Conservation (phyloP, 2,329 filamentous ascomycete genomes). For the Botrytis hyacinthi region DNA sequence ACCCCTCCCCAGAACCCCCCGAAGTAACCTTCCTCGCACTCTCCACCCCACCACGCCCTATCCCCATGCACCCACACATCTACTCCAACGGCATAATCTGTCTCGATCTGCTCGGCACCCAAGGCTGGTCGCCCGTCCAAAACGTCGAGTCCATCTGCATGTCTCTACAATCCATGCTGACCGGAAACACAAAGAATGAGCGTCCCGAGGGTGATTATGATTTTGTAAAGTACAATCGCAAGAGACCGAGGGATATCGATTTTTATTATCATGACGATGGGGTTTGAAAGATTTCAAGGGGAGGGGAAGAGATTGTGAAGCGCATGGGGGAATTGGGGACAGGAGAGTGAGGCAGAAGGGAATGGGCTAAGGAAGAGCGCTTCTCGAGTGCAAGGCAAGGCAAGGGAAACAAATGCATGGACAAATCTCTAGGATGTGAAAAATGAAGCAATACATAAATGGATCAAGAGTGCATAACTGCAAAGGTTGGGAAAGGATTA, state of each 20-base stretch:
- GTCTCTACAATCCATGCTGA: slow-evolving; percentile 97
- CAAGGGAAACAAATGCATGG: background rate
- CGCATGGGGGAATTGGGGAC: background rate
- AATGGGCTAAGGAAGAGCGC: background rate
- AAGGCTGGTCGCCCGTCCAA: slow-evolving; percentile 95
- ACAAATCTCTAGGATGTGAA: background rate
- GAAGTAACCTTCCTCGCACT: slow-evolving; percentile 79
- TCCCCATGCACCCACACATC: slow-evolving; percentile 95
- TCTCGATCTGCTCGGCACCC: slow-evolving; percentile 81
- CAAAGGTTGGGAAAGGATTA: background rate
- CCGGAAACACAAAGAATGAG: slow-evolving; percentile 89
- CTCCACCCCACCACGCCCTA: slow-evolving; percentile 45
- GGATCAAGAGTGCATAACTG: background rate
- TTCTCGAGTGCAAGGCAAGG: background rate
- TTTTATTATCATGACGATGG: slow-evolving; percentile 93
- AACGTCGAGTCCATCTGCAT: slow-evolving; percentile 97
- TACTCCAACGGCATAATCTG: slow-evolving; percentile 94
- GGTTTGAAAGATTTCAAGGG: slow-evolving; percentile 43
- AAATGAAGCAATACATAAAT: background rate
- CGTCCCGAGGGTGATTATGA: slow-evolving; percentile 85
- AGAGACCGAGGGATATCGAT: slow-evolving; percentile 81
- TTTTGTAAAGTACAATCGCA: slow-evolving; percentile 78
- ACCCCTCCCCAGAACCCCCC: slow-evolving; percentile 68
- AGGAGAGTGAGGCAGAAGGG: background rate
- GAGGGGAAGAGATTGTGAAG: background rate